Evolutionary conservation across 2,329 filamentous ascomycete species (phyloP), one percentile per base, ranked within the genome.

Genomic region (Nemania sp.): DNA sequence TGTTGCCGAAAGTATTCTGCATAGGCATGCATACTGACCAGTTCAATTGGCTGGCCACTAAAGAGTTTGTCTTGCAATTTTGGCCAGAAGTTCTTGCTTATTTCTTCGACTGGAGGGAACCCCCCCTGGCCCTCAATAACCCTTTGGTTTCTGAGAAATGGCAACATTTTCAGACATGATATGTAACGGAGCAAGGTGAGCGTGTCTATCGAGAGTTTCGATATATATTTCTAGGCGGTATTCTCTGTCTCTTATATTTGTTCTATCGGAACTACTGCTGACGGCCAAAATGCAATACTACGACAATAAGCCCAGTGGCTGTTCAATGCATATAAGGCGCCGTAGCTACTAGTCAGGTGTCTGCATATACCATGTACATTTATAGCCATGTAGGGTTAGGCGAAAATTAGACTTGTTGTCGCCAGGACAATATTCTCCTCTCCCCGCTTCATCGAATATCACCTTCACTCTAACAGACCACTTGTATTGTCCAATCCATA

Each of bases 1-100:
- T 64, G 64, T 26, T 47, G 59, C 26, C n/a, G 61, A 26, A 67
- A 64, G 51, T 64, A 70, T 13, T 67, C 61, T 5, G 1, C 20
- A 26, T 70, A 68, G 15, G 64, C 60, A 3, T 60, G 29, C 53
- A 67, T 27, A 15, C 64, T 53, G 10, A 70, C 64, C 20, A 6
- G 15, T 29, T 55, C 10, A 15, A 20, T 54, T 10, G 27, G 43
- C 27, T 67, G 49, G 43, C 67, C 60, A 43, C 60, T 61, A 49
- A 64, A 60, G 3, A 64, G 35, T 47, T 32, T 60, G 10, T 15
- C 54, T 24, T 60, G 47, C 27, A 15, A 11, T 10, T 6, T 38
- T 27, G 20, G 20, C 65, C 65, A 64, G 6, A 61, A 56, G 18
- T 26, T 11, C n/a, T 38, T 11, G 3, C 53, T 24, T 8, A 67